Base-by-base conservation (phyloP, 306 rosid species). In the Vigna trinervia region DNA sequence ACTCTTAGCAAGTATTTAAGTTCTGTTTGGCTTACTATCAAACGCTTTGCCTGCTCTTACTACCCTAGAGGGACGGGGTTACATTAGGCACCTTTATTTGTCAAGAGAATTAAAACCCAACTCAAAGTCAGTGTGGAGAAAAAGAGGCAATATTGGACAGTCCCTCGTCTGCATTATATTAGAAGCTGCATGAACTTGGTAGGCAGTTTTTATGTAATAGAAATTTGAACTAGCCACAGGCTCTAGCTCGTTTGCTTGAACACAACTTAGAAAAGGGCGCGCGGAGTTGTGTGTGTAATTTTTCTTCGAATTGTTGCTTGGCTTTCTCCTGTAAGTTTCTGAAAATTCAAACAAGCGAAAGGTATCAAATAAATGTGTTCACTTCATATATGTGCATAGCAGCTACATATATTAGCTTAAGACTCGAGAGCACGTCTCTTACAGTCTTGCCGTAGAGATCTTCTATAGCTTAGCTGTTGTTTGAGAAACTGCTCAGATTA, bases 41-140 rank as follows among this genome's bases (percentile, higher is more conserved):
- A 47, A 47, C 39, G n/a, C 54, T 32, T 41, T 7, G 28, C 52
- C 53, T 77, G 52, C 46, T 38, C 23, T 71, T 63, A 12, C 53
- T 23, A 1, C 47, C 48, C n/a, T 46, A 23, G 23, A n/a, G 47
- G 12, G 22, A n/a, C 36, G 46, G 7, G 52, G 11, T 13, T 50
- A 50, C 39, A 20, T 20, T 2, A 73, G 38, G 39, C 34, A 52
- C 34, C 26, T 68, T 60, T n/a, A 9, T 66, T 59, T 41, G 60
- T 78, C 60, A 48, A 70, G 59, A 48, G 56, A 32, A 53, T 64
- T 77, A 39, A 66, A 34, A 63, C 13, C 20, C 74, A 32, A 36
- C 20, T 43, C 19, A 46, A 47, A 71, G 30, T 22, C 26, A 47
- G 10, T 12, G 12, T 69, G 34, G 48, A 45, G 60, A 56, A 22